phyloP scores from a whole-genome alignment of 2,329 filamentous ascomycete species.

The Ophiostoma perfectum region DNA sequence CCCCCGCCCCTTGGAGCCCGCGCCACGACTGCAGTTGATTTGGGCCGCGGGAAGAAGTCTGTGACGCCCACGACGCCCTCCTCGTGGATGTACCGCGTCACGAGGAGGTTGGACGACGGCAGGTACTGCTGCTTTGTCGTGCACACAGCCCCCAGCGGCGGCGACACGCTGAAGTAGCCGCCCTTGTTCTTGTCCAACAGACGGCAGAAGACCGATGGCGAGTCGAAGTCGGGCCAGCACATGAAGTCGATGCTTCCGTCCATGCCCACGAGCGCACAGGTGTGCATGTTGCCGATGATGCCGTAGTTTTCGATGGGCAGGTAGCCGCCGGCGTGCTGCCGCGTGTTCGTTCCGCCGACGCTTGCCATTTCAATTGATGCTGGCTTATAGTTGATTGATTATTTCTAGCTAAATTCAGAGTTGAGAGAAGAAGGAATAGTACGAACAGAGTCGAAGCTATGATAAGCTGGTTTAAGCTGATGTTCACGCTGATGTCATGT shows the following conservation, averaged over 20 bases:
- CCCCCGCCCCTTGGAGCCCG: conserved; percentile 36
- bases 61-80: conserved; percentile 67
- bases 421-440: background rate
- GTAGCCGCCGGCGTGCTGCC: conserved; percentile 41
- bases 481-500: conserved; percentile 6
- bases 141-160: conserved; percentile 45
- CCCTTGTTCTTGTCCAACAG: conserved; percentile 70
- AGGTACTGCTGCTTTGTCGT: conserved; percentile 76
- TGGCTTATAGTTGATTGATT: background rate
- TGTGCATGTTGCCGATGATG: conserved; percentile 75
- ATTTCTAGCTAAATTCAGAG: background rate
- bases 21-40: conserved; percentile 49
- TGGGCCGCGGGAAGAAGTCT: conserved; percentile 71
- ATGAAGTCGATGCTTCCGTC: conserved; percentile 71
- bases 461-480: background rate
- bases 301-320: conserved; percentile 70
- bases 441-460: background rate
- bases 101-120: conserved; percentile 67
- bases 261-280: conserved; percentile 68
- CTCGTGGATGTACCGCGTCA: conserved; percentile 72
- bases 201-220: conserved; percentile 68
- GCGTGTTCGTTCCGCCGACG: conserved; percentile 27
- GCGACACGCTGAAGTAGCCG: conserved; percentile 65
- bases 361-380: background rate
- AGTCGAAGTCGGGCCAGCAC: conserved; percentile 80